Percentiles rank a stretch among this genome's conserved stretches.
Evolutionary conservation across 768 basidiomycete genomes (phyloP).

Genomic region (Trametes maxima): DNA sequence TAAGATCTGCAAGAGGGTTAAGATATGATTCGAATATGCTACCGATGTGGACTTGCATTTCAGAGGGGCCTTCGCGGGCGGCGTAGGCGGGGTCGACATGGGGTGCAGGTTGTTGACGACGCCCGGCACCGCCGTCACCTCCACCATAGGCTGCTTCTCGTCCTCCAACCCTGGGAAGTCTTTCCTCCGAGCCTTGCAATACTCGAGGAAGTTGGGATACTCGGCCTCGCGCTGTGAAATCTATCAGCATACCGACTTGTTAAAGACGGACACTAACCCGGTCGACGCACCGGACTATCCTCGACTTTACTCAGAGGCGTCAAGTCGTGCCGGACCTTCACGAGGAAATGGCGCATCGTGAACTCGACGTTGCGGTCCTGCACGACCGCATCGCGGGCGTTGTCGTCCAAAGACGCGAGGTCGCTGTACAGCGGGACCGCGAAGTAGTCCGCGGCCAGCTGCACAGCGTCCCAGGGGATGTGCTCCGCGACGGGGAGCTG

Average conservation of each 20-base stretch:
- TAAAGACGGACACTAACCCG: conserved; percentile 1
- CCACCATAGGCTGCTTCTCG: conserved; percentile 69
- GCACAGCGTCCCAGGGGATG: conserved; percentile 68
- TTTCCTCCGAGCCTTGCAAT: conserved; percentile 62
- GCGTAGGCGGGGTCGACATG: conserved; percentile 41
- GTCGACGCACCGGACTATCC: conserved; percentile 59
- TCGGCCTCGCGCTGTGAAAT: conserved; percentile 55
- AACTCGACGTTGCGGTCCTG: conserved; percentile 80
- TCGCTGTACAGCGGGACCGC: conserved; percentile 45
- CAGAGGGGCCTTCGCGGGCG: conserved; percentile 43
- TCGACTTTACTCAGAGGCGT: conserved; percentile 71
- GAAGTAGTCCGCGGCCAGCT: conserved; percentile 54
- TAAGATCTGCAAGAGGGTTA: conserved; percentile 56
- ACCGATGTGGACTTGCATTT: conserved; percentile 55
- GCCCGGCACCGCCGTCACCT: conserved; percentile 57
- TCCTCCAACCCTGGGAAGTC: conserved; percentile 64
- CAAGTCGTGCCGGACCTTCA: conserved; percentile 62
- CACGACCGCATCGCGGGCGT: conserved; percentile 64
- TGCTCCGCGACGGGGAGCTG: conserved; percentile 42
- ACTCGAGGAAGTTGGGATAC: conserved; percentile 66
- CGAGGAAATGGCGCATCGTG: conserved; percentile 66
- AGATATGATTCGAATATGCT: neutral
- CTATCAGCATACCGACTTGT: conserved; percentile 13
- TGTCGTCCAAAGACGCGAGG: conserved; percentile 40
- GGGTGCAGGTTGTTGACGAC: conserved; percentile 65